Evolutionary conservation across 1,139 yeast genomes (phyloP), one percentile per base, ranked within the genome.

Genomic region (Nakaseomyces glabratus): DNA sequence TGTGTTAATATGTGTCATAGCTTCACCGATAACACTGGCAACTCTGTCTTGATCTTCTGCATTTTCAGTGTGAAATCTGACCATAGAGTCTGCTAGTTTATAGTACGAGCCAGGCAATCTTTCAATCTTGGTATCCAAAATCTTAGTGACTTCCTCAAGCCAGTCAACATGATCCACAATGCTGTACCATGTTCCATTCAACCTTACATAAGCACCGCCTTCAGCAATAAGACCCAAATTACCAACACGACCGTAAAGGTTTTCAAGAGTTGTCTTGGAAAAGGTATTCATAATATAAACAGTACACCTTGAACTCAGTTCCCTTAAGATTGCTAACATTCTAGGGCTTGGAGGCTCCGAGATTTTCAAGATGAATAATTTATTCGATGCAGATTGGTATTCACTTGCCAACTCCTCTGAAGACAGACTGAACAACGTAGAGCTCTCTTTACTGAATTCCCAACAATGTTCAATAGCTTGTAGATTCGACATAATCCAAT

Each of bases 201-300:
- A 51, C 50, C 71, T 76, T 20, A 81, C 70, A 41, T 61, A 65
- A 0, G 86, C 93, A 24, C 97, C 97, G 52, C 81, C 78, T 57
- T 88, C 97, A 1, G 95, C 94, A 45, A 88, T 76, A 35, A 88
- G 63, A 0, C 97, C 97, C 22, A 88, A 54, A 28, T 71, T 72
- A 1, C 80, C 75, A 9, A 76, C 69, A 41, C 86, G 70, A 24
- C 79, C 67, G 58, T 78, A 86, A 35, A 76, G 58, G 34, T 82
- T 66, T 44, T 81, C 84, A 51, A 86, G 62, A 28, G 76, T 80
- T 2, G 68, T 58, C 41, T 80, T 67, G 36, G 75, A 73, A 47
- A 78, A 70, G 35, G 74, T 72, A 45, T 86, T 76, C 35, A 80
- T 66, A 6, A 88, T 68, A 51, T 80, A 88, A 1, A 88, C 90